These are phyloP conservation scores for Phytophthora ramorum DNA, from an alignment of 352 stramenopile genomes.

Conservation along the genomic window DNA sequence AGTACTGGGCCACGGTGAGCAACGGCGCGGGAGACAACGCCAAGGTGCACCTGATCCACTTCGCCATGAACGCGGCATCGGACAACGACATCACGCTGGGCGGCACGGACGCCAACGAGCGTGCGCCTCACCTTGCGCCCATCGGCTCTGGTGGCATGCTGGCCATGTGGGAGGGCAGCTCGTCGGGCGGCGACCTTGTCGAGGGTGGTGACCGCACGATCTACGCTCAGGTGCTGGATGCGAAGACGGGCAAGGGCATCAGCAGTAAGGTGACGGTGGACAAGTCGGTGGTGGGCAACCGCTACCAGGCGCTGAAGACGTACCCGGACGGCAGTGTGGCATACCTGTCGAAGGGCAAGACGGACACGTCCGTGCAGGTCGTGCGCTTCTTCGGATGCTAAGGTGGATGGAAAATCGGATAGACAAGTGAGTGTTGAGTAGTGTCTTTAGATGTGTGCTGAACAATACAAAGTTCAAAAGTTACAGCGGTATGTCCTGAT, in stretches of 20 bases:
- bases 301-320: constrained; percentile 54
- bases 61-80: constrained; percentile 48
- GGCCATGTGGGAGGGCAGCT: constrained; percentile 58
- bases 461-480: constrained; percentile 12
- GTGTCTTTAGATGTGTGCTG: constrained; percentile 8
- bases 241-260: constrained; percentile 36
- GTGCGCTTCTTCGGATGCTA: constrained; percentile 53
- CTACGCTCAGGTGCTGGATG: constrained; percentile 52
- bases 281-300: constrained; percentile 45
- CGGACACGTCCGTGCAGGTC: constrained; percentile 47
- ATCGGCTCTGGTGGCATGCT: constrained; percentile 55
- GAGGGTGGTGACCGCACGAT: constrained; percentile 39
- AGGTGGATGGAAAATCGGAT: constrained; percentile 7
- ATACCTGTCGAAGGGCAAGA: constrained; percentile 52
- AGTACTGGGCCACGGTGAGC: constrained; percentile 71
- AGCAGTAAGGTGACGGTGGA: constrained; percentile 42
- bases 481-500: neutral
- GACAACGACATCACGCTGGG: constrained; percentile 61
- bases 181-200: constrained; percentile 42
- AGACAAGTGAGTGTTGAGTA: constrained; percentile 14
- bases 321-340: constrained; percentile 54
- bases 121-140: constrained; percentile 48
- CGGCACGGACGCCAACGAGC: constrained; percentile 58
- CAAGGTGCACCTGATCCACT: constrained; percentile 67
- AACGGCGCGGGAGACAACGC: constrained; percentile 57